Evolutionary conservation across 169 alveolate genomes (phyloP).

Genomic region (Cryptosporidium parvum): DNA sequence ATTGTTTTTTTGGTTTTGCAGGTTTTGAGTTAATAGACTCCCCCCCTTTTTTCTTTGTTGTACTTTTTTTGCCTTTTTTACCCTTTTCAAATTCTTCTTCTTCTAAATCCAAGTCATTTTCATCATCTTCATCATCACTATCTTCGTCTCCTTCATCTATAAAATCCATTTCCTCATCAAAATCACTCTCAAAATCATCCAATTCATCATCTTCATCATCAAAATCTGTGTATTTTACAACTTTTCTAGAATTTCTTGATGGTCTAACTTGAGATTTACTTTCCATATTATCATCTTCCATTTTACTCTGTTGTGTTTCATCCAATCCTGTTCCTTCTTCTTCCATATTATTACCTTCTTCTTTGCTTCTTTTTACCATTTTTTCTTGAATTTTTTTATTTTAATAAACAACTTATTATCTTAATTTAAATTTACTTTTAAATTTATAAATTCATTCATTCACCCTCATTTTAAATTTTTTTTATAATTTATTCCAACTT

Average conservation of each 20-base stretch:
- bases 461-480: background rate
- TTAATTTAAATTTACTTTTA: background rate
- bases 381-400: background rate
- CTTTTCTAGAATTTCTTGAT: conserved; percentile 33
- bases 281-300: conserved; percentile 13
- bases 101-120: conserved; percentile 24
- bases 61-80: conserved; percentile 11
- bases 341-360: conserved; percentile 26
- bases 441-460: background rate
- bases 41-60: conserved; percentile 50
- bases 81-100: conserved; percentile 22
- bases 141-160: conserved; percentile 12
- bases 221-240: conserved; percentile 27
- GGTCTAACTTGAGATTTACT: conserved; percentile 30
- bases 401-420: background rate
- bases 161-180: conserved; percentile 5
- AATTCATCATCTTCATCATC: conserved; percentile 46
- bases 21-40: conserved; percentile 43
- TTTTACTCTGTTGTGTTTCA: conserved; percentile 14
- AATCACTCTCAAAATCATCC: conserved; percentile 36
- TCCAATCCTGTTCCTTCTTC: conserved; percentile 19
- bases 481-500: conserved; percentile 14
- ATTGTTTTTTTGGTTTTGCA: conserved; percentile 42
- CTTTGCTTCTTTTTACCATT: conserved; percentile 42
- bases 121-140: conserved; percentile 28